Conservation (phyloP, 805 yeast species). For the Schwanniomyces yamadae region DNA sequence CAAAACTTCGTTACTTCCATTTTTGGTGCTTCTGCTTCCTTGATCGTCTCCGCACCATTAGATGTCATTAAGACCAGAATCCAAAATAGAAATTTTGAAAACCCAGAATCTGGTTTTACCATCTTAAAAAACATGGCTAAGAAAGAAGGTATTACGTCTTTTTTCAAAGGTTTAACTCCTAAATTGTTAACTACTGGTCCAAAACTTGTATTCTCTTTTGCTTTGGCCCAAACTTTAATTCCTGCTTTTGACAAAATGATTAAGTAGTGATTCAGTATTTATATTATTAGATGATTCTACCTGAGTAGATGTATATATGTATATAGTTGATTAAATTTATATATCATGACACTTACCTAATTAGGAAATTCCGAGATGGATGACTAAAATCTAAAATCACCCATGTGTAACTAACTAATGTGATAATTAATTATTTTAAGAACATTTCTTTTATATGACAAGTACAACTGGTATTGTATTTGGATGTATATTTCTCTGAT, state of each 20-base stretch:
- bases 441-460: too few species aligned
- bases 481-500: too few species aligned
- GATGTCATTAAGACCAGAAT: conserved; percentile 98
- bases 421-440: too few species aligned
- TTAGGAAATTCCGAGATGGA: conserved; percentile 5
- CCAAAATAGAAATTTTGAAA: conserved; percentile 93
- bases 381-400: too few species aligned
- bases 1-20: conserved; percentile 95
- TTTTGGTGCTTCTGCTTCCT: conserved; percentile 94
- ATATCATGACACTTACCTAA: background rate
- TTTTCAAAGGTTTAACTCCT: conserved; percentile 96
- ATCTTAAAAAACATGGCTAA: conserved; percentile 90
- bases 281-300: background rate
- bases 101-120: conserved; percentile 90
- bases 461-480: too few species aligned
- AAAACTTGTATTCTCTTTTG: conserved; percentile 95
- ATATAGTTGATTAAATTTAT: background rate
- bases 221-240: conserved; percentile 93
- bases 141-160: conserved; percentile 86
- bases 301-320: conserved; percentile 2
- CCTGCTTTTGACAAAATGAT: conserved; percentile 88
- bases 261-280: conserved; percentile 15
- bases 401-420: too few species aligned
- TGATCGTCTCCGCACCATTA: conserved; percentile 95
- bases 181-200: conserved; percentile 97